A percentile compares a stretch with the other conserved stretches of the same genome.
phyloP scores from a whole-genome alignment of 306 rosid genomes.

The Rosa multiflora region DNA sequence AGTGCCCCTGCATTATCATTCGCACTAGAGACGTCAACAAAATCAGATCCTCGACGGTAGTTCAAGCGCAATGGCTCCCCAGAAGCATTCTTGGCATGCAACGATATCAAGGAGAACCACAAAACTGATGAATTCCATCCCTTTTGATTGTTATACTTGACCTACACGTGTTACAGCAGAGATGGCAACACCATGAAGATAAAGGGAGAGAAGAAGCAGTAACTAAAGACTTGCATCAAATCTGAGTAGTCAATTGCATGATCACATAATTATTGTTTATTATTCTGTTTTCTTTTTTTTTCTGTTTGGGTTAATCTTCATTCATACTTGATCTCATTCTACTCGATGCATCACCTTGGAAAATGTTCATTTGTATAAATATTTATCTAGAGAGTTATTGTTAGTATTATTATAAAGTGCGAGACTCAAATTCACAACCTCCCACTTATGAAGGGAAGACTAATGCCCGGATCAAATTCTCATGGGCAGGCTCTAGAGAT shows the following conservation, averaged over 20 bases:
- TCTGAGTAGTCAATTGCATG: not conserved
- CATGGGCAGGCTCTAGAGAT: not conserved
- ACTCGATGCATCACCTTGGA: not conserved
- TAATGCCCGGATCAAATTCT: too few species aligned
- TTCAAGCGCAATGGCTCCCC: conserved; percentile 79
- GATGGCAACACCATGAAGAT: not conserved
- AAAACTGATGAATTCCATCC: conserved; percentile 62
- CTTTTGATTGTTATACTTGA: conserved; percentile 55
- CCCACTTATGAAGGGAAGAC: too few species aligned
- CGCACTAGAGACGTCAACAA: conserved; percentile 65
- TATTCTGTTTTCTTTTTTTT: not conserved
- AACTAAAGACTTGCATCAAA: not conserved
- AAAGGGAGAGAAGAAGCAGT: not conserved
- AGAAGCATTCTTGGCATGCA: conserved; percentile 67
- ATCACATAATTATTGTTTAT: not conserved
- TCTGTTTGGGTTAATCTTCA: not conserved
- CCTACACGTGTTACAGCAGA: conserved; percentile 41
- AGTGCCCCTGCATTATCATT: conserved; percentile 57
- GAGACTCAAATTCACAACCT: too few species aligned
- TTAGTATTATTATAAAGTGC: too few species aligned
- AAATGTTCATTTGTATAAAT: not conserved
- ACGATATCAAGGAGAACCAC: conserved; percentile 84
- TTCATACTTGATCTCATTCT: not conserved
- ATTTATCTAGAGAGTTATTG: not conserved
- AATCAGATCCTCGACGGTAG: conserved; percentile 65